Evolutionary conservation across 345 rosid species (phyloP), one percentile per base, ranked within the genome.

Genomic region (Sonneratia alba): DNA sequence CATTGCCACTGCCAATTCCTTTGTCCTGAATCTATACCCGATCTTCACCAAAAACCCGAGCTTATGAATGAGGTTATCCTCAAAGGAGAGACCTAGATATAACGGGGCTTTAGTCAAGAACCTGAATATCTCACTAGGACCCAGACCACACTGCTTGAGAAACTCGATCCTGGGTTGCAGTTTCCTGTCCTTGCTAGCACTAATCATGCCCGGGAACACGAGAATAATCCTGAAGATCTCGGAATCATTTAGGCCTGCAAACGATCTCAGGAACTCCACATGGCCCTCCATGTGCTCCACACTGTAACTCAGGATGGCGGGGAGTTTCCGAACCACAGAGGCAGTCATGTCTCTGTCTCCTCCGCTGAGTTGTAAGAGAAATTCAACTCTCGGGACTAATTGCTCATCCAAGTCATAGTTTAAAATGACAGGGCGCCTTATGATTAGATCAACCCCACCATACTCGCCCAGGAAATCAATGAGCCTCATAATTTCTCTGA

Each of bases 1-100:
- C 79, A 92, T 70, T 0, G 94, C 92, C 70, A 76, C 70, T 0
- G 90, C 79, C 45, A 92, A 74, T 67, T 88, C 51, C 83, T 82
- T 88, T 7, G 83, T 87, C 78, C 84, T 82, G 68, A 81, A 78
- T 72, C 72, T 65, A 67, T 86, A 87, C 16, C 94, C 96, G 24
- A 88, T 82, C 82, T 88, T 92, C 79, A 85, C 89, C 36, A 88
- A 77, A 80, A 90, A 73, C 59, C 85, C 92, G 22, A 90, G 90
- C 72, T 92, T 88, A 70, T 74, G 80, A 2, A 74, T 81, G 40
- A 88, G 79, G 77, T 90, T 92, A 1, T 74, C 79, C 68, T 85
- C 83, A 34, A 62, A 80, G 4, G 98, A 92, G 49, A 92, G 78
- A 47, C 51, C 51, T 13, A 47, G 15, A 47, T 47, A 47, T 13